Percentiles rank a stretch among this genome's conserved stretches.
phyloP scores from a whole-genome alignment of 805 yeast species.

The Candida yuanshanica region DNA sequence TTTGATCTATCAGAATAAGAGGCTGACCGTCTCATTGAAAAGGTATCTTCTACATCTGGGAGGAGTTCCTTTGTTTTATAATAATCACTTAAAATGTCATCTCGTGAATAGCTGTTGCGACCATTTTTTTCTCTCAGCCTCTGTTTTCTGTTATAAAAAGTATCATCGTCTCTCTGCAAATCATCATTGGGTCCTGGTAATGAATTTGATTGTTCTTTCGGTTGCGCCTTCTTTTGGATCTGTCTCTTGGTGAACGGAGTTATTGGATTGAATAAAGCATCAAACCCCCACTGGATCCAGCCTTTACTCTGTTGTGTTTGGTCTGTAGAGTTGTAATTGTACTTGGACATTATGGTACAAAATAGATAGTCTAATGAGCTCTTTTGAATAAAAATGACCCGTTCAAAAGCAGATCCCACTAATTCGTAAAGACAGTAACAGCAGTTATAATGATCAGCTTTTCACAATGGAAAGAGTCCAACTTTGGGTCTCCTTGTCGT shows the following conservation, averaged over 20 bases:
- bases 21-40: constrained; percentile 5
- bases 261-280: not conserved
- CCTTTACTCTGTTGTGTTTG: not conserved
- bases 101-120: not conserved
- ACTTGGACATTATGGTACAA: not conserved
- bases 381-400: no score
- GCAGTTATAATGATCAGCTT: no score
- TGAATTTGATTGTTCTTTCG: not conserved
- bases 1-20: constrained; percentile 3
- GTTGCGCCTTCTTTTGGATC: not conserved
- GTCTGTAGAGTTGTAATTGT: not conserved
- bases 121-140: constrained; percentile 4
- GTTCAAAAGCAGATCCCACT: no score
- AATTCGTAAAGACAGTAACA: no score
- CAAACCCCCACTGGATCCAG: not conserved
- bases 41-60: constrained; percentile 10
- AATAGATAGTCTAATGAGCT: no score
- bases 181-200: not conserved
- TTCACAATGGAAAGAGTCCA: no score
- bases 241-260: not conserved
- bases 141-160: constrained; percentile 7
- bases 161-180: constrained; percentile 2
- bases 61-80: constrained; percentile 17
- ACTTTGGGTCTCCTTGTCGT: no score
- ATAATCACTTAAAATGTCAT: constrained; percentile 2